Evolutionary conservation across 2,329 filamentous ascomycete genomes (phyloP).

Genomic region (Blastomyces percursus): DNA sequence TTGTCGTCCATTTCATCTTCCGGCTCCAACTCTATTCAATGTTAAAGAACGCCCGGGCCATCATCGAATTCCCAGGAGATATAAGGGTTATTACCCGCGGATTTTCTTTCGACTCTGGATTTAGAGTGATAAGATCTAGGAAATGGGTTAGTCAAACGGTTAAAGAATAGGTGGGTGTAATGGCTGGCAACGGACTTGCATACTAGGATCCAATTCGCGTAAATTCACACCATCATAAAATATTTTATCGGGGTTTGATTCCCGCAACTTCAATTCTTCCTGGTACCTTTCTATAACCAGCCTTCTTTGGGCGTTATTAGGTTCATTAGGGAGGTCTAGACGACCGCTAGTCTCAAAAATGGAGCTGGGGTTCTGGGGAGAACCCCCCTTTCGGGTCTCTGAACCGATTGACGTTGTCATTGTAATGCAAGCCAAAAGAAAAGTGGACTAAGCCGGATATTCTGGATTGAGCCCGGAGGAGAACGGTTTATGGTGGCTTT

Average conservation of each 20-base stretch:
- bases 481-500: background rate
- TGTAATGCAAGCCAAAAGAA: background rate
- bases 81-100: background rate
- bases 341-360: too few relatives aligned
- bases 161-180: background rate
- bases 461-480: background rate
- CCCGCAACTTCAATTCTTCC: conserved; percentile 4
- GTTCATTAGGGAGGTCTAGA: background rate
- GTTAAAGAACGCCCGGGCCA: background rate
- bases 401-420: background rate
- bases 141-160: background rate
- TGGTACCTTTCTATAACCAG: background rate
- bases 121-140: conserved; percentile 2
- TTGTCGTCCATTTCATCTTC: conserved; percentile 1
- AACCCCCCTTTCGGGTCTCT: background rate
- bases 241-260: background rate
- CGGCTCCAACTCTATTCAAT: background rate
- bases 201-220: conserved; percentile 2
- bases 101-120: background rate
- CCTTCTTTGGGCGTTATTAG: background rate
- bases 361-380: background rate
- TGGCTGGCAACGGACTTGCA: background rate
- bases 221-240: conserved; percentile 5
- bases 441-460: background rate
- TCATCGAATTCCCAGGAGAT: background rate